Conservation (phyloP, 2,329 filamentous ascomycete genomes). For the Zasmidium cellare region DNA sequence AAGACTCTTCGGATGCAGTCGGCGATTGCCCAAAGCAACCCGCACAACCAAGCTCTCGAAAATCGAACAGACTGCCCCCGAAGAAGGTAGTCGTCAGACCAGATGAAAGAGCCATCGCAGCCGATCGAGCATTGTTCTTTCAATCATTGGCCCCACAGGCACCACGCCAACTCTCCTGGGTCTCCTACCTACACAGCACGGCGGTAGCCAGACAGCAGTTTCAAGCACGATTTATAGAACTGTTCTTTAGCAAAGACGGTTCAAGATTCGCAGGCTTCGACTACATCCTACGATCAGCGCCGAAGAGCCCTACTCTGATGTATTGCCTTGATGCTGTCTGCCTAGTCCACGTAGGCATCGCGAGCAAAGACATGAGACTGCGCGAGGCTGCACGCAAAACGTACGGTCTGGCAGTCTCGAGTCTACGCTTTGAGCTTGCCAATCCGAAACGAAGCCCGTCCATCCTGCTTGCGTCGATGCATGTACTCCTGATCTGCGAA, state of each 20-base stretch:
- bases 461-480: not conserved
- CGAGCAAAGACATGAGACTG: not conserved
- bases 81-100: no score
- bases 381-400: not conserved
- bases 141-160: not conserved
- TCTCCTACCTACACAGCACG: not conserved
- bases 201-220: not conserved
- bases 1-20: no score
- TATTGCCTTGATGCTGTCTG: not conserved
- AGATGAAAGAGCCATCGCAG: not conserved
- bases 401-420: not conserved
- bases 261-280: not conserved
- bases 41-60: no score
- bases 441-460: not conserved
- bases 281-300: not conserved
- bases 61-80: not conserved
- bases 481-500: not conserved
- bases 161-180: not conserved
- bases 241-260: not conserved
- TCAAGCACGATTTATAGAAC: not conserved
- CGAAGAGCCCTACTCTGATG: not conserved
- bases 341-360: not conserved
- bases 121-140: not conserved
- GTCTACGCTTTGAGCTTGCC: not conserved
- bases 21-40: no score